These are phyloP conservation scores for Dothideomycetes sp. DNA, from an alignment of 2,329 filamentous ascomycete species.

Conservation along the genomic window DNA sequence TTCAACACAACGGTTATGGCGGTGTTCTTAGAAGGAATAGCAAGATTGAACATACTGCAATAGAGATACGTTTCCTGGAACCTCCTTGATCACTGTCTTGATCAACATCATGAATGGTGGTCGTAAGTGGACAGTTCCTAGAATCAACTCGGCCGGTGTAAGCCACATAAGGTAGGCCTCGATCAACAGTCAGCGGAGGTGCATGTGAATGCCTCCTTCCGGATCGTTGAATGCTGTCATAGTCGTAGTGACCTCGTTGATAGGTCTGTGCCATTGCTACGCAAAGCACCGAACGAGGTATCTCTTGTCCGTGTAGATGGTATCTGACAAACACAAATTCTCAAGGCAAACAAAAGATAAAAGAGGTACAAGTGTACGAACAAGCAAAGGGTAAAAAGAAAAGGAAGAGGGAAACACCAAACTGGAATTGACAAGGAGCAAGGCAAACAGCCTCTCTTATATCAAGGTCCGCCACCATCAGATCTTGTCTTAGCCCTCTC, in stretches of 20 bases:
- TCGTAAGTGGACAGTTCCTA: slow-evolving; percentile 17
- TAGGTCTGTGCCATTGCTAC: slow-evolving; percentile 9
- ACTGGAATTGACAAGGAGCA: neutral
- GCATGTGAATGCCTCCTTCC: slow-evolving; percentile 1
- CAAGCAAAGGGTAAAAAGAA: slow-evolving; percentile 1
- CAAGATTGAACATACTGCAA: slow-evolving; percentile 40
- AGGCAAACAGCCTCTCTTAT: slow-evolving; percentile 4
- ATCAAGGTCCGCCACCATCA: slow-evolving; percentile 1
- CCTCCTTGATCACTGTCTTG: slow-evolving; percentile 28
- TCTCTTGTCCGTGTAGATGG: too few relatives aligned
- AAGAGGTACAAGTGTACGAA: too few relatives aligned
- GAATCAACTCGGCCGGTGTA: slow-evolving; percentile 4
- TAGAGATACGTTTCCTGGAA: slow-evolving; percentile 9
- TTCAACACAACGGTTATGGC: slow-evolving; percentile 8
- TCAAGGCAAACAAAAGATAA: too few relatives aligned
- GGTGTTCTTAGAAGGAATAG: slow-evolving; percentile 5
- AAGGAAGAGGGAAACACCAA: neutral
- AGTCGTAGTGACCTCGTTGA: slow-evolving; percentile 4
- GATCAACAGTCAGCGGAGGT: neutral
- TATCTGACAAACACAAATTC: too few relatives aligned
- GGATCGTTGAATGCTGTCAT: slow-evolving; percentile 9
- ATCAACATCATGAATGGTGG: slow-evolving; percentile 25
- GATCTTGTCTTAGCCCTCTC: neutral
- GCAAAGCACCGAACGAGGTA: too few relatives aligned
- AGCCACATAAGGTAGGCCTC: neutral